Evolutionary conservation across 352 stramenopile genomes (phyloP).

Genomic region (Phytophthora idaei): DNA sequence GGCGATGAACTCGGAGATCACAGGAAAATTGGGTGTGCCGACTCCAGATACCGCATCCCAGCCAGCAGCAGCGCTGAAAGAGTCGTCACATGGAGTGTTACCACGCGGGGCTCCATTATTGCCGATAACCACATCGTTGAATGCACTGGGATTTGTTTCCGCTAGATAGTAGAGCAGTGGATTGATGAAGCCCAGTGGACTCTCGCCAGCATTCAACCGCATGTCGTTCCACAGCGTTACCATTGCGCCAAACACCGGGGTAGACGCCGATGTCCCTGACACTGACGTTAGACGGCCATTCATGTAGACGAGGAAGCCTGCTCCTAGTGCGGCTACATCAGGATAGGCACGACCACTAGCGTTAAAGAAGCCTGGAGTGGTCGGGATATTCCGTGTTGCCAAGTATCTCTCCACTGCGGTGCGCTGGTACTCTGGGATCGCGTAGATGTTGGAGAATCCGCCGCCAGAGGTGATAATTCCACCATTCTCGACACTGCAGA

Average conservation of each 20-base stretch:
- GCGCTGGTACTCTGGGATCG: slow-evolving; percentile 78
- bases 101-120: slow-evolving; percentile 75
- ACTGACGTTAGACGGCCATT: slow-evolving; percentile 51
- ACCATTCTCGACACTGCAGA: slow-evolving; percentile 73
- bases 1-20: slow-evolving; percentile 63
- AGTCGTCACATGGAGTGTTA: slow-evolving; percentile 61
- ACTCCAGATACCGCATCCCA: slow-evolving; percentile 91
- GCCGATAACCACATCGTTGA: slow-evolving; percentile 88
- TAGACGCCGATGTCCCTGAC: slow-evolving; percentile 88
- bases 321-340: slow-evolving; percentile 84
- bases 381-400: slow-evolving; percentile 50
- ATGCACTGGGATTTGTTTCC: slow-evolving; percentile 57
- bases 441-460: slow-evolving; percentile 90
- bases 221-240: slow-evolving; percentile 89
- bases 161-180: slow-evolving; percentile 83
- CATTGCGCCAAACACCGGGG: slow-evolving; percentile 85
- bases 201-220: slow-evolving; percentile 79
- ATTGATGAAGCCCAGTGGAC: slow-evolving; percentile 87
- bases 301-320: slow-evolving; percentile 71
- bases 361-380: slow-evolving; percentile 74
- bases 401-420: slow-evolving; percentile 73
- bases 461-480: slow-evolving; percentile 85
- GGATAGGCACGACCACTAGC: slow-evolving; percentile 86
- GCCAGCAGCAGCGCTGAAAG: slow-evolving; percentile 80
- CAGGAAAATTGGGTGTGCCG: slow-evolving; percentile 83